Evolutionary conservation across 164 flowering plant species (phyloP).

Genomic region (Chimonanthus salicifolius): DNA sequence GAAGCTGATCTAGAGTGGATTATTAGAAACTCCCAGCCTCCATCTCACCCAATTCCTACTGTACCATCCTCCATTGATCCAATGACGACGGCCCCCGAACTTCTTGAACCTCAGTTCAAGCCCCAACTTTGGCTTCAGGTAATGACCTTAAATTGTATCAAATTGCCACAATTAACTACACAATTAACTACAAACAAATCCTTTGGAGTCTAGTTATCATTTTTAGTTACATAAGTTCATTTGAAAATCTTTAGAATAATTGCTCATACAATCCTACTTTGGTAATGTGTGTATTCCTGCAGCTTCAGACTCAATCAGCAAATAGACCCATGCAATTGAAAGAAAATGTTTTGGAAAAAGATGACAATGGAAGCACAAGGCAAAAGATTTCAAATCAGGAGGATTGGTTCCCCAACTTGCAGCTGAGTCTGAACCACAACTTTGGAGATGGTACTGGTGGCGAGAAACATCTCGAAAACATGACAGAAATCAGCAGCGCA

Average conservation of each 20-base stretch:
- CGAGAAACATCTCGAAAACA: conserved; percentile 6
- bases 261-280: not conserved
- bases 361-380: not conserved
- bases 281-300: not conserved
- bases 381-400: conserved; percentile 2
- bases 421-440: conserved; percentile 19
- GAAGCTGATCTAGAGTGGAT: conserved; percentile 3
- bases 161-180: not conserved
- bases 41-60: conserved; percentile 7
- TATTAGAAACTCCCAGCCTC: conserved; percentile 15
- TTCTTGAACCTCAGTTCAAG: conserved; percentile 10
- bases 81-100: not conserved
- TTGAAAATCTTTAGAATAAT: not conserved
- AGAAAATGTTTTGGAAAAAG: conserved; percentile 3
- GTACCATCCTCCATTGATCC: not conserved
- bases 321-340: not conserved
- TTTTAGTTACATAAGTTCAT: not conserved
- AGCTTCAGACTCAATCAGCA: not conserved
- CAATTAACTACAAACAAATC: not conserved
- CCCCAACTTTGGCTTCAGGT: conserved; percentile 24
- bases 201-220: not conserved
- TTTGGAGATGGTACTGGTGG: not conserved
- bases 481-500: conserved; percentile 10
- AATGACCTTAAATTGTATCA: conserved; percentile 1
- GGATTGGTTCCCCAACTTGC: conserved; percentile 21